phyloP scores from a whole-genome alignment of 2,329 filamentous ascomycete species.

The Xylaria sp. region DNA sequence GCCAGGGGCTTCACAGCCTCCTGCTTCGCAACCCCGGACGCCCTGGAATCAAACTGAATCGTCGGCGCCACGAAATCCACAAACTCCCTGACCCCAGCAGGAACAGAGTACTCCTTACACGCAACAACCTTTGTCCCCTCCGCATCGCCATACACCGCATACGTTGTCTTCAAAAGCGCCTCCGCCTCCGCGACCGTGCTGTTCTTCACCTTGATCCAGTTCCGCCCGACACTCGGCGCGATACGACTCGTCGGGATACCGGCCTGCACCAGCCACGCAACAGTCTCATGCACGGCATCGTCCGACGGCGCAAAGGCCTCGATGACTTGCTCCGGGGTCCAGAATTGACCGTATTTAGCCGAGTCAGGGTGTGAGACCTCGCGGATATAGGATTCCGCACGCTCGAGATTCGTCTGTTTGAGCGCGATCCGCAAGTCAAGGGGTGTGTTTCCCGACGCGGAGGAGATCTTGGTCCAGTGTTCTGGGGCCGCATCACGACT shows the following conservation, averaged over 20 bases:
- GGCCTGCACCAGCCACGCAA: constrained; percentile 7
- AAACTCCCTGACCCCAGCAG: not conserved
- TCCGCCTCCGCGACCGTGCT: constrained; percentile 11
- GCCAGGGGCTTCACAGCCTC: not conserved
- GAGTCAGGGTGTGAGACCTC: constrained; percentile 9
- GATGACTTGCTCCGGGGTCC: constrained; percentile 11
- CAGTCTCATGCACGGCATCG: constrained; percentile 1
- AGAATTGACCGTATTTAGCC: constrained; percentile 4
- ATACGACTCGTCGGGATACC: constrained; percentile 1
- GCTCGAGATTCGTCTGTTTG: constrained; percentile 9
- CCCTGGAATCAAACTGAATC: constrained; percentile 10
- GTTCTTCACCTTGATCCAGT: constrained; percentile 11
- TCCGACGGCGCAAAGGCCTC: constrained; percentile 5
- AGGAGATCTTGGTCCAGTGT: constrained; percentile 4
- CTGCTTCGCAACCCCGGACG: not conserved
- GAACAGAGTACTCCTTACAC: constrained; percentile 8
- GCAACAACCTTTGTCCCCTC: constrained; percentile 1
- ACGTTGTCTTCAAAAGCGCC: constrained; percentile 6
- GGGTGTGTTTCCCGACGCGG: not conserved
- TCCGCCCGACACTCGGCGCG: not conserved
- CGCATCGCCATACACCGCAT: constrained; percentile 5
- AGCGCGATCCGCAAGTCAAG: constrained; percentile 10
- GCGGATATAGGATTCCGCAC: constrained; percentile 4
- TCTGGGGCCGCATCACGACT: constrained; percentile 1
- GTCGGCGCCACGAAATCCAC: constrained; percentile 13